These are phyloP conservation scores for Geranium rotundifolium DNA, from an alignment of 345 rosid genomes.

Conservation along the genomic window DNA sequence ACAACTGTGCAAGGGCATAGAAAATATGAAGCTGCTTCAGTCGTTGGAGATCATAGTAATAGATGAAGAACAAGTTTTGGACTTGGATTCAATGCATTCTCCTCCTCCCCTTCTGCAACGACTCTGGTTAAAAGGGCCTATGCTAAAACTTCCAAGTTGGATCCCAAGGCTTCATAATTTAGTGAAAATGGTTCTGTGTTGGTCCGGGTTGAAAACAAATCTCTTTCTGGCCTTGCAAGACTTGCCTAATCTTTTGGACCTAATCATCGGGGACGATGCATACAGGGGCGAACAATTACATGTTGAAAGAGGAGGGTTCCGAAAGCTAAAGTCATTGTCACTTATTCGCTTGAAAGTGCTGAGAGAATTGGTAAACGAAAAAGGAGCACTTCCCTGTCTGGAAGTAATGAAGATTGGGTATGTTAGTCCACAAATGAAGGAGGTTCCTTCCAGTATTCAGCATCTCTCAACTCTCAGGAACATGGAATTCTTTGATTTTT, in stretches of 20 bases:
- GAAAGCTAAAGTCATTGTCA: conserved; percentile 4
- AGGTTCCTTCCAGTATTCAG: background rate
- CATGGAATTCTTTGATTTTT: no score
- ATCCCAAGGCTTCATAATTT: conserved; percentile 2
- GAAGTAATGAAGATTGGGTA: background rate
- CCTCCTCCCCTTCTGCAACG: conserved; percentile 8
- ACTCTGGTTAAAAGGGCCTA: conserved; percentile 3
- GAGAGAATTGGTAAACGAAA: background rate
- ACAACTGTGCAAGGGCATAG: background rate
- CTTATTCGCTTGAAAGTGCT: background rate
- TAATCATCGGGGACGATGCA: conserved; percentile 1
- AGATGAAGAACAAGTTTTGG: background rate
- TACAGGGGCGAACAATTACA: conserved; percentile 4
- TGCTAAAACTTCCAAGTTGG: conserved; percentile 12
- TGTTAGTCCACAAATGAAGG: background rate
- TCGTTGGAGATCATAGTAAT: background rate
- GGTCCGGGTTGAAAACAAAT: conserved; percentile 6
- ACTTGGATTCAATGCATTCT: background rate
- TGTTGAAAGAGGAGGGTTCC: background rate
- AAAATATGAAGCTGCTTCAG: background rate
- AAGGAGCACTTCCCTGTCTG: background rate
- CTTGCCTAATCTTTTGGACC: conserved; percentile 10
- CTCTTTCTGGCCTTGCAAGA: background rate
- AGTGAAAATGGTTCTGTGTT: conserved; percentile 1
- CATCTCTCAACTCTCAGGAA: background rate